These are phyloP conservation scores for Penicillium glabrum DNA, from an alignment of 2,329 filamentous ascomycete genomes.

Conservation along the genomic window DNA sequence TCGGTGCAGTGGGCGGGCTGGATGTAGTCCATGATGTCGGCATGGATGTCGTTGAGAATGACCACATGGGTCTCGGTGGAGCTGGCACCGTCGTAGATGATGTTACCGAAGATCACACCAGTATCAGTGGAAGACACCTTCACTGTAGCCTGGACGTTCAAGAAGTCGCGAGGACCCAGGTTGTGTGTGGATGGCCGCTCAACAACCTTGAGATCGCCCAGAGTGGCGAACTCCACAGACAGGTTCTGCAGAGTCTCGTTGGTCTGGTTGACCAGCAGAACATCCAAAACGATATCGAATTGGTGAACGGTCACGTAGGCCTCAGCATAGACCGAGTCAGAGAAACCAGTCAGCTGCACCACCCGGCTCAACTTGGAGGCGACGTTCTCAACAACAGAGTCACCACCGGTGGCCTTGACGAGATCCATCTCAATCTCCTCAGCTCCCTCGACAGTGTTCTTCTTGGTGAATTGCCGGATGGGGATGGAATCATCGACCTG, in stretches of 20 bases:
- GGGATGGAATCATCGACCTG: slow-evolving; percentile 94
- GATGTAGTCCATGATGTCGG: slow-evolving; percentile 99
- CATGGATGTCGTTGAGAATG: slow-evolving; percentile 95
- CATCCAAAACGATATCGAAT: slow-evolving; percentile 96
- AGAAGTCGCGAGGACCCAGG: slow-evolving; percentile 90
- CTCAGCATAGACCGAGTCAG: slow-evolving; percentile 97
- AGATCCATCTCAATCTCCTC: slow-evolving; percentile 89
- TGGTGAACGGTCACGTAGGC: slow-evolving; percentile 98
- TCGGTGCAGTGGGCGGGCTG: slow-evolving; percentile 95
- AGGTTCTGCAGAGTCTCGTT: slow-evolving; percentile 95
- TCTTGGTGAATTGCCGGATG: slow-evolving; percentile 91
- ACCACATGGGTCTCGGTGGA: slow-evolving; percentile 94
- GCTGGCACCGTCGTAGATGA: slow-evolving; percentile 92
- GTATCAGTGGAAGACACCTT: slow-evolving; percentile 98
- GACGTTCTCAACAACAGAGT: slow-evolving; percentile 78
- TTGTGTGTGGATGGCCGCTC: slow-evolving; percentile 96
- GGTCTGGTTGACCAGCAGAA: slow-evolving; percentile 95
- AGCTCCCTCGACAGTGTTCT: slow-evolving; percentile 75
- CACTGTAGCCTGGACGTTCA: slow-evolving; percentile 97
- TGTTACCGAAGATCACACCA: slow-evolving; percentile 97
- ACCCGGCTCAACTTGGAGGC: slow-evolving; percentile 93
- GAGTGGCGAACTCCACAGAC: slow-evolving; percentile 96
- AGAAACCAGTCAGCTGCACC: slow-evolving; percentile 96
- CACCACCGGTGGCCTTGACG: slow-evolving; percentile 90
- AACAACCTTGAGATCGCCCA: slow-evolving; percentile 96